Evolutionary conservation across 495 filamentous ascomycete genomes (phyloP).

Genomic region (Peziza echinospora): DNA sequence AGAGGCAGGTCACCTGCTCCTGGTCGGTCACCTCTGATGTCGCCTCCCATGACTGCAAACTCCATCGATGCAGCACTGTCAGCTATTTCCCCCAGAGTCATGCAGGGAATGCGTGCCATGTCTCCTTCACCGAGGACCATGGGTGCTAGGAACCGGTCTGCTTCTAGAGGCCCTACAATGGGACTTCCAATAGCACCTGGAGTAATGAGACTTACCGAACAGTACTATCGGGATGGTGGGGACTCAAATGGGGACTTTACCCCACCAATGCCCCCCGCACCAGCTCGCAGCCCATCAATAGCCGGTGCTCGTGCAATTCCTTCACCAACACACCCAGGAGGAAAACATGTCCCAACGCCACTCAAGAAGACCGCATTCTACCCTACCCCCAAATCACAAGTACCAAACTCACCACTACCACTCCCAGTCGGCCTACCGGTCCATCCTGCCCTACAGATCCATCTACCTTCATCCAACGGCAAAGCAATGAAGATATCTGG

Average conservation of each 20-base stretch:
- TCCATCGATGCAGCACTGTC: slow-evolving; percentile 6
- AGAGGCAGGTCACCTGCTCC: slow-evolving; percentile 8
- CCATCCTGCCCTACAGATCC: slow-evolving; percentile 16
- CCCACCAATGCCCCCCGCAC: slow-evolving; percentile 7
- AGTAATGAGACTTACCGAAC: no score
- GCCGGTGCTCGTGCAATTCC: background rate
- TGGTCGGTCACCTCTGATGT: slow-evolving; percentile 1
- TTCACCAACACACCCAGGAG: no score
- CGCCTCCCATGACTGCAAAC: slow-evolving; percentile 2
- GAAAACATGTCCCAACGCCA: background rate
- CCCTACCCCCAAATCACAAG: slow-evolving; percentile 14
- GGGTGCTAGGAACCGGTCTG: slow-evolving; percentile 5
- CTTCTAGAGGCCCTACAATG: slow-evolving; percentile 3
- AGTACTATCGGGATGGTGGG: no score
- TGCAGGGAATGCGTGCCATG: slow-evolving; percentile 5
- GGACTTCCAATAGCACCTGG: no score
- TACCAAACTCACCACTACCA: slow-evolving; percentile 14
- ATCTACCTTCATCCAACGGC: slow-evolving; percentile 2
- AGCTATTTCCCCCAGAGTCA: slow-evolving; percentile 6
- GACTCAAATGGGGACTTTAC: no score
- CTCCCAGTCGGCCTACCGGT: slow-evolving; percentile 17
- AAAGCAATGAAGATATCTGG: background rate
- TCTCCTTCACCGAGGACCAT: slow-evolving; percentile 1
- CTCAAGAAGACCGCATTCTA: slow-evolving; percentile 16
- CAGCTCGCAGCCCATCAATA: slow-evolving; percentile 12